Evolutionary conservation across 2,329 filamentous ascomycete species (phyloP).

Genomic region (Pseudogymnoascus sp.): DNA sequence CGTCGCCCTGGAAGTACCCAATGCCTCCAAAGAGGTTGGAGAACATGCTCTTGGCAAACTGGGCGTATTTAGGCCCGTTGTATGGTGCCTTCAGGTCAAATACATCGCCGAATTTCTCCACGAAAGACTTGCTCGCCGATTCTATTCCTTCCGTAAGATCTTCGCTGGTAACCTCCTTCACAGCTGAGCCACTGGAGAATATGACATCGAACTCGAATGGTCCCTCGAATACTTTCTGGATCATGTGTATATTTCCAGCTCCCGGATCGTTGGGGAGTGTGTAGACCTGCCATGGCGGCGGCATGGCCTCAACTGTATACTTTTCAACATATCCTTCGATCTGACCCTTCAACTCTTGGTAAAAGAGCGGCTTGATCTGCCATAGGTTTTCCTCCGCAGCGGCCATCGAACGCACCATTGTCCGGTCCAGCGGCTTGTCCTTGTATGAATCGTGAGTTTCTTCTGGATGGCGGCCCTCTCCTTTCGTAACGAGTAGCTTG

Average conservation of each 20-base stretch:
- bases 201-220: constrained; percentile 89
- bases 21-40: constrained; percentile 91
- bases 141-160: constrained; percentile 64
- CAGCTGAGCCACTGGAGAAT: constrained; percentile 69
- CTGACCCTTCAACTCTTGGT: constrained; percentile 53
- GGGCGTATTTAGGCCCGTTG: constrained; percentile 58
- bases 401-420: constrained; percentile 63
- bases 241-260: constrained; percentile 70
- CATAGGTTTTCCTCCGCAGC: constrained; percentile 64
- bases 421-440: constrained; percentile 65
- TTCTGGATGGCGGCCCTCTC: constrained; percentile 51
- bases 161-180: constrained; percentile 44
- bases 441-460: constrained; percentile 58
- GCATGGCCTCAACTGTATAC: constrained; percentile 56
- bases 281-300: constrained; percentile 79
- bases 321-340: constrained; percentile 50
- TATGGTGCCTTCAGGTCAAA: constrained; percentile 73
- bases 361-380: constrained; percentile 68
- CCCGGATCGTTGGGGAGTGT: constrained; percentile 62
- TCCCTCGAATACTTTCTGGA: constrained; percentile 88
- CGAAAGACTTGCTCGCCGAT: constrained; percentile 58
- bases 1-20: constrained; percentile 87
- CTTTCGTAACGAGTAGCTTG: constrained; percentile 66
- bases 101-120: constrained; percentile 61
- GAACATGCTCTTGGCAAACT: constrained; percentile 82